A percentile compares a stretch with the other conserved stretches of the same genome.
phyloP scores from a whole-genome alignment of 306 rosid species.

The Erythrophleum fordii region DNA sequence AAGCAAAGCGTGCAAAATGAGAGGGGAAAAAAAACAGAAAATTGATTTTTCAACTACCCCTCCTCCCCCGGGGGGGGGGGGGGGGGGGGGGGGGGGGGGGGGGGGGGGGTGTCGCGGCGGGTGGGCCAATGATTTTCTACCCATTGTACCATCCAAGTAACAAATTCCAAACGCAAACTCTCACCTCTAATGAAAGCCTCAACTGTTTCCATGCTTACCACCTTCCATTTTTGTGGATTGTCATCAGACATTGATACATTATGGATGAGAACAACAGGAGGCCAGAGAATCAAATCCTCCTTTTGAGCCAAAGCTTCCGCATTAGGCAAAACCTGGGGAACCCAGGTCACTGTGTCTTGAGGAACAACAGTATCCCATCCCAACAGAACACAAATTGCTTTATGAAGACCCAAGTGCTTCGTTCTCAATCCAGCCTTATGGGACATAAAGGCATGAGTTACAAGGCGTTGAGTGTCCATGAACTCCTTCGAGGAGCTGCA shows the following conservation, averaged over 20 bases:
- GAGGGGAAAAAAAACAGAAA: background rate
- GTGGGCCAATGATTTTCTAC: too few species aligned
- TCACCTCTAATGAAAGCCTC: slow-evolving; percentile 92
- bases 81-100: too few species aligned
- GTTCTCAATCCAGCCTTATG: slow-evolving; percentile 80
- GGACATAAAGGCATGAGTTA: slow-evolving; percentile 95
- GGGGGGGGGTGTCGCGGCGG: too few species aligned
- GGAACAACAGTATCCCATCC: slow-evolving; percentile 89
- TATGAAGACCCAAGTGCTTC: slow-evolving; percentile 84
- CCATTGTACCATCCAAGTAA: background rate
- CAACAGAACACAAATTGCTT: slow-evolving; percentile 87
- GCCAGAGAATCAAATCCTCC: slow-evolving; percentile 97
- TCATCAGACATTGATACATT: slow-evolving; percentile 73
- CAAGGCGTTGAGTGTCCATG: slow-evolving; percentile 87
- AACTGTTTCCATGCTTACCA: slow-evolving; percentile 70
- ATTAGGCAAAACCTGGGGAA: slow-evolving; percentile 72
- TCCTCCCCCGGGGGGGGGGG: too few species aligned
- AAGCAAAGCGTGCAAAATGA: background rate
- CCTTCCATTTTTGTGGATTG: slow-evolving; percentile 83
- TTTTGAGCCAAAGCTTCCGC: slow-evolving; percentile 79
- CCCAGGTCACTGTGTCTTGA: slow-evolving; percentile 79
- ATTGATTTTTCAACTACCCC: background rate
- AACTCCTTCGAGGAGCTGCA: slow-evolving; percentile 92
- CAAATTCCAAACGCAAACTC: slow-evolving; percentile 38
- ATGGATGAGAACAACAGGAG: slow-evolving; percentile 79